Evolutionary conservation across 2,329 filamentous ascomycete genomes (phyloP), one percentile per base, ranked within the genome.

Genomic region (Xylaria sp.): DNA sequence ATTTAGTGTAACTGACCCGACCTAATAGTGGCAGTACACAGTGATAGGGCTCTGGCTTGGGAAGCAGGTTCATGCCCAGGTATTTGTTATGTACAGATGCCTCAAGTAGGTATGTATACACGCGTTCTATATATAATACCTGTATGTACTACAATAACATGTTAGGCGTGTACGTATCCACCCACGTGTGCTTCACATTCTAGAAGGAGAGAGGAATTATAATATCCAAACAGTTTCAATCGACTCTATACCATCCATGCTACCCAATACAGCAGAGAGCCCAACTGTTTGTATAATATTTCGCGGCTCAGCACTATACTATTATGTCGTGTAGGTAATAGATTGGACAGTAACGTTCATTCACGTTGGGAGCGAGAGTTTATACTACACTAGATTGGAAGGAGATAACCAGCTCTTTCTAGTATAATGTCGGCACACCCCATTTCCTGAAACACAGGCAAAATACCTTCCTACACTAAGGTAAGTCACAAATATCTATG

Each of bases 121-220:
- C 13, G 6, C n/a, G 6, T n/a, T 44, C n/a, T n/a, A 44, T 16
- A 5, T 16, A 42, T 27, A 16, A 16, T 25, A 6, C 6, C 3
- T n/a, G 4, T 53, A n/a, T n/a, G 12, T 42, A 35, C 6, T 25
- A 42, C 21, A n/a, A 25, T 25, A 37, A 2, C 3, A 44, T 40
- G 18, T 5, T n/a, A 58, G 55, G 55, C n/a, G 55, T 58, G 25
- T 58, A 32, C 25, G 37, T 58, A 58, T 18, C 13, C 21, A 27
- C 35, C 37, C 21, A 27, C 35, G 54, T 42, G 21, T 18, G 21
- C 51, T 13, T 23, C 35, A n/a, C 27, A 25, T 48, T 25, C 5
- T 21, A 27, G 32, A 42, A 27, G 21, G 21, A 25, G 13, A 12
- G 27, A n/a, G 27, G 32, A 13, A n/a, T 13, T 25, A 13, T 53